Evolutionary conservation across 805 yeast genomes (phyloP).

Genomic region (Candida nanaspora): DNA sequence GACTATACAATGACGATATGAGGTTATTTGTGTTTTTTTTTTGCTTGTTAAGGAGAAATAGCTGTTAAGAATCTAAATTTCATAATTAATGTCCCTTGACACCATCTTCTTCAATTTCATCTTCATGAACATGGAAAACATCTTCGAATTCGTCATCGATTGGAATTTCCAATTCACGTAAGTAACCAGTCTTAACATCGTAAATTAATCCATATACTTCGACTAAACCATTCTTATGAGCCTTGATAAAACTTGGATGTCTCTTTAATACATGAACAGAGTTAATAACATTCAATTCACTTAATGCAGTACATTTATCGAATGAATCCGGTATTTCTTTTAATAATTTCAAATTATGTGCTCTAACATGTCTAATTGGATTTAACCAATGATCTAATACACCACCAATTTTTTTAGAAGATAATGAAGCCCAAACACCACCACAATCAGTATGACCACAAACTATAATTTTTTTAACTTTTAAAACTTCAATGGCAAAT

Average conservation of each 20-base stretch:
- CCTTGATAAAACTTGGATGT: constrained; percentile 63
- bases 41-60: too few species aligned
- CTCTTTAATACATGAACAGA: constrained; percentile 63
- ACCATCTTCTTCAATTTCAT: constrained; percentile 11
- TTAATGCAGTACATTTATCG: constrained; percentile 52
- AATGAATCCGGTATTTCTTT: constrained; percentile 42
- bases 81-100: constrained; percentile 6
- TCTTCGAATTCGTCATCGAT: constrained; percentile 10
- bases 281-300: constrained; percentile 67
- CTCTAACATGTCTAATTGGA: constrained; percentile 62
- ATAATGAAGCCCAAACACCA: constrained; percentile 77
- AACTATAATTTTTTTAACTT: constrained; percentile 72
- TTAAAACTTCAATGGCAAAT: constrained; percentile 78
- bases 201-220: constrained; percentile 81
- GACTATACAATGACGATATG: too few species aligned
- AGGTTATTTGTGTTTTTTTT: too few species aligned
- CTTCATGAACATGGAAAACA: constrained; percentile 11
- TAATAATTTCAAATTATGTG: constrained; percentile 45
- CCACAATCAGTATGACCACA: constrained; percentile 97
- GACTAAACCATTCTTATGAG: constrained; percentile 52
- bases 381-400: constrained; percentile 67
- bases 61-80: neutral
- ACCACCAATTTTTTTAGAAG: constrained; percentile 57
- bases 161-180: constrained; percentile 29
- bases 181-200: constrained; percentile 71